These are phyloP conservation scores for Geosmithia putterillii DNA, from an alignment of 2,329 filamentous ascomycete species.

Conservation along the genomic window DNA sequence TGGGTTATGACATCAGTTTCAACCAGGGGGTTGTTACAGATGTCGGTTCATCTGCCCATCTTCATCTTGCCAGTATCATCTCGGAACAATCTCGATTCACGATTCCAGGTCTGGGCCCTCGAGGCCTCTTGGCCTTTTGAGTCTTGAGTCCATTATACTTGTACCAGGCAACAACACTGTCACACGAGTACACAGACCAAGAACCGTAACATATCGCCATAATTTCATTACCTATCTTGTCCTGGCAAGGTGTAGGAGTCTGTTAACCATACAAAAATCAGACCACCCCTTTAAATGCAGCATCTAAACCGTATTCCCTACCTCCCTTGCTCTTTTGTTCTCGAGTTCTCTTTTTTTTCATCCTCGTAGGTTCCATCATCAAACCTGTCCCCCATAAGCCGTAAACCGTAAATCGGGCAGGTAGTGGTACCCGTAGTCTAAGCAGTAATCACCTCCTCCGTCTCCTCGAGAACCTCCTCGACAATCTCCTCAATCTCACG, in stretches of 20 bases:
- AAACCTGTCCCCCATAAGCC: too few species aligned
- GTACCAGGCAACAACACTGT: not conserved
- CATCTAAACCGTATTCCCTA: not conserved
- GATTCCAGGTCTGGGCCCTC: too few species aligned
- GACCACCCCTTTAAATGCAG: not conserved
- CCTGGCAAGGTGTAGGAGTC: not conserved
- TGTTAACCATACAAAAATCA: not conserved
- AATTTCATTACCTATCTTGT: not conserved
- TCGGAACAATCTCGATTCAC: too few species aligned
- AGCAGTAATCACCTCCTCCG: slow-evolving; percentile 54
- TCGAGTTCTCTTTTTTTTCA: not conserved
- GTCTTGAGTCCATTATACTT: too few species aligned
- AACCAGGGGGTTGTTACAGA: not conserved
- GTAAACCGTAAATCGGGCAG: too few species aligned
- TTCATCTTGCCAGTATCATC: too few species aligned
- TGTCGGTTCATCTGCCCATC: not conserved
- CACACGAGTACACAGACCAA: not conserved
- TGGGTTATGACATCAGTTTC: not conserved
- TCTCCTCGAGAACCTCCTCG: slow-evolving; percentile 75
- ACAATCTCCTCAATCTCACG: slow-evolving; percentile 83
- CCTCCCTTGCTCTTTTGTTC: not conserved
- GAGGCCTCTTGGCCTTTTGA: too few species aligned
- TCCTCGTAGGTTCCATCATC: too few species aligned
- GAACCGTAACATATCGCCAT: not conserved
- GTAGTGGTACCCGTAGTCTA: not conserved